These are phyloP conservation scores for Tricholoma saponaceum DNA, from an alignment of 768 basidiomycete species.

Conservation along the genomic window DNA sequence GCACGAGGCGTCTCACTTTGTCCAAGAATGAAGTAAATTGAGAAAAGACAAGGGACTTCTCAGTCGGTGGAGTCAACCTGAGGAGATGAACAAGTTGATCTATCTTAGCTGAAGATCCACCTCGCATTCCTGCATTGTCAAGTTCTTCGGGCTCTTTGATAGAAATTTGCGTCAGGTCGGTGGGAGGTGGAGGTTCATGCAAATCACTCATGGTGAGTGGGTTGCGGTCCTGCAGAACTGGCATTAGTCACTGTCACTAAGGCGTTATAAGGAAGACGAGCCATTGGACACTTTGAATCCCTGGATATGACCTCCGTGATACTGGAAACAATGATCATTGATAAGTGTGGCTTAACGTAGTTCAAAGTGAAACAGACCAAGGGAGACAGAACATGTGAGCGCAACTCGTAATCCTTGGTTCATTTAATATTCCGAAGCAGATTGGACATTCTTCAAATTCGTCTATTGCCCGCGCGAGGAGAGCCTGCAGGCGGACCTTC, in stretches of 20 bases:
- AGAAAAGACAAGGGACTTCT: conserved; percentile 86
- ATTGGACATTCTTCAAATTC: conserved; percentile 83
- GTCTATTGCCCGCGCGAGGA: conserved; percentile 66
- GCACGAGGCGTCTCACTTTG: conserved; percentile 42
- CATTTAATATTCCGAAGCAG: conserved; percentile 56
- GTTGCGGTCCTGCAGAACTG: conserved; percentile 61
- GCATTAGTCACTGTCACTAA: neutral
- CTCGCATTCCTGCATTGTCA: conserved; percentile 34
- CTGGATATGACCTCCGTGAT: conserved; percentile 67
- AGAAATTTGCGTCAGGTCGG: conserved; percentile 63
- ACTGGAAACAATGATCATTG: conserved; percentile 27
- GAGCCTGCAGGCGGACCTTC: conserved; percentile 48
- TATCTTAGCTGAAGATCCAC: conserved; percentile 78
- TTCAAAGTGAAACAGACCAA: conserved; percentile 42
- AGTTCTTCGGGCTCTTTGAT: conserved; percentile 36
- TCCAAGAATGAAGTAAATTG: conserved; percentile 87
- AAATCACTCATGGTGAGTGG: conserved; percentile 49
- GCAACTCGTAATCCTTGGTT: conserved; percentile 73
- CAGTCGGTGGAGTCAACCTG: conserved; percentile 56
- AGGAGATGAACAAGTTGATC: conserved; percentile 76
- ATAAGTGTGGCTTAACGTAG: neutral
- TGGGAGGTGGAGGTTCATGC: conserved; percentile 58
- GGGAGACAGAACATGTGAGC: conserved; percentile 67
- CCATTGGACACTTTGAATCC: conserved; percentile 83
- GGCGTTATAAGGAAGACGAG: conserved; percentile 19